Base-by-base conservation (phyloP, 805 yeast species). In the Ogataea polymorpha region DNA sequence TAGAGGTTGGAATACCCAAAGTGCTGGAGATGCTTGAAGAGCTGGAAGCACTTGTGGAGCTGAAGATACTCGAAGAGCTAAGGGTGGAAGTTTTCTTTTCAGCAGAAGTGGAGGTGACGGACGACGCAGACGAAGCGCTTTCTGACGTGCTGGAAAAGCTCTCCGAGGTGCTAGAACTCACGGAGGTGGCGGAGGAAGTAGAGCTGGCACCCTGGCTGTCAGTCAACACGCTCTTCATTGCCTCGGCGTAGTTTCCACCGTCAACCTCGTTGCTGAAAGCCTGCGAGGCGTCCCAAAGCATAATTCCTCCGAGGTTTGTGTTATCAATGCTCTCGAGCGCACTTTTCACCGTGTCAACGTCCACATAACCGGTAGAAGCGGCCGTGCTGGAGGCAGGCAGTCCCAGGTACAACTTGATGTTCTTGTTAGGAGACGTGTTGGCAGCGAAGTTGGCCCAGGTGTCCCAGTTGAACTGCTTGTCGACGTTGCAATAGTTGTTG, bases 231-330 rank as follows among this genome's bases (percentile, higher is more conserved):
- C 49, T 41, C 46, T 59, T 59, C 58, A 58, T 48, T 4, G 59
- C 58, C 23, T 51, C 58, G 18, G 46, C 63, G 37, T 48, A 60
- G 39, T 49, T 53, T 32, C 41, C 72, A 46, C 68, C 67, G 26
- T 69, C 67, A 35, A 59, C 54, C 39, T 71, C 67, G 49, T 76
- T 71, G 44, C 69, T 62, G 53, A 74, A 72, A 14, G 76, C 76
- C 49, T 77, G 78, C 8, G 82, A 70, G 12, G 88, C 86, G 51
- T 88, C 96, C 97, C 98, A 90, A 46, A 89, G 66, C 74, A 83
- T 78, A 55, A 90, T 76, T 24, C 89, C 85, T 16, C 83, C 83
- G 51, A 89, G 75, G 45, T 77, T 71, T 39, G 71, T 34, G 41
- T 50, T 54, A 17, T 53, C 36, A 18, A 37, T 28, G 23, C 45